Evolutionary conservation across 768 basidiomycete genomes (phyloP), one percentile per base, ranked within the genome.

Genomic region (Holtermanniella nyarrowii): DNA sequence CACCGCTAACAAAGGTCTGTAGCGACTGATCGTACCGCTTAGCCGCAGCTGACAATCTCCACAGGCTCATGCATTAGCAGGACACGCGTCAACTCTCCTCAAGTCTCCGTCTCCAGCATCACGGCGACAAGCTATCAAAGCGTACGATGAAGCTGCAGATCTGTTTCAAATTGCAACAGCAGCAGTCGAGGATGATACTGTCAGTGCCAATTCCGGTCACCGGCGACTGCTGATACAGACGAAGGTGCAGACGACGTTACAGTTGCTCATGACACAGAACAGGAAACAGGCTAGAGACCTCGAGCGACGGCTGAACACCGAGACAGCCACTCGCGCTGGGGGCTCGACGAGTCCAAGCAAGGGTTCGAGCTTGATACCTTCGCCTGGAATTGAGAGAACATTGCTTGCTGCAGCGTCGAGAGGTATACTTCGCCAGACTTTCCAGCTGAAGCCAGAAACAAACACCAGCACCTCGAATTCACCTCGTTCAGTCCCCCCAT

Each of bases 241-340:
- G 13, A 46, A 58, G 52, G 59, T 61, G 7, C 46, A 50, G 27
- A 53, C 55, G 27, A 67, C 69, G 1, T 54, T 71, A 3, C 54
- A 59, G 26, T 52, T 71, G 14, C 53, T 71, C 23, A 50, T 53
- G 3, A 51, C 55, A 10, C 69, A 71, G 49, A 65, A 71, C 51
- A 52, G 58, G 16, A 68, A 64, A 44, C 53, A 67, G n/a, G 57
- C 60, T 12, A 49, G 52, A 21, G 66, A 68, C 50, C 46, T 68
- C 11, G 61, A 65, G 43, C 39, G 69, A 25, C 50, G 66, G 26
- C 59, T 65, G 10, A 37, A 37, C 31, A 7, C 16, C 31, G 31
- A 37, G 16, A 16, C 31, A n/a, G n/a, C n/a, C n/a, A n/a, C n/a
- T n/a, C n/a, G n/a, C 12, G 23, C 49, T 5, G 37, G 42, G 20